A percentile compares a stretch with the other conserved stretches of the same genome.
Conservation (phyloP, 2,329 filamentous ascomycete genomes). For the Curvularia hawaiiensis region DNA sequence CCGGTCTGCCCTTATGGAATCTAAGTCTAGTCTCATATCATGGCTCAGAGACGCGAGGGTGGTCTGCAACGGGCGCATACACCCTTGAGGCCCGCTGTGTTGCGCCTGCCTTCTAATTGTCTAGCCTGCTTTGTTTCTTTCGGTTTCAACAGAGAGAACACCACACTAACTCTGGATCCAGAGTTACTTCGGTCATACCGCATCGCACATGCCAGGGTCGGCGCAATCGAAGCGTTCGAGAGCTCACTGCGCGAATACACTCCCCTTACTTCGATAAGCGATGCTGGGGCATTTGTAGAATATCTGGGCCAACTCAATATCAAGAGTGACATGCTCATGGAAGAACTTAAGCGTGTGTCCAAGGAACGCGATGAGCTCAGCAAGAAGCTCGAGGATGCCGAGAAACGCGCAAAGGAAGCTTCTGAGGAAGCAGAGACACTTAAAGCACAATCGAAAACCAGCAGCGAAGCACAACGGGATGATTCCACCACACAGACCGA, state of each 20-base stretch:
- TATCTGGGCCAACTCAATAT: slow-evolving; percentile 86
- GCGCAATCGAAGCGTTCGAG: slow-evolving; percentile 92
- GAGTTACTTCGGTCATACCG: slow-evolving; percentile 91
- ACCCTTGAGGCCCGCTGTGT: background rate
- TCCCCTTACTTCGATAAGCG: slow-evolving; percentile 83
- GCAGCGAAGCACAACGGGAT: slow-evolving; percentile 28
- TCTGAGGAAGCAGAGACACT: slow-evolving; percentile 68
- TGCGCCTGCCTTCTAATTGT: background rate
- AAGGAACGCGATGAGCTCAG: slow-evolving; percentile 80
- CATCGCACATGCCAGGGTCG: slow-evolving; percentile 83
- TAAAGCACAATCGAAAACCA: slow-evolving; percentile 41
- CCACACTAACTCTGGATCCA: slow-evolving; percentile 45
- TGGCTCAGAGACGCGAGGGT: background rate
- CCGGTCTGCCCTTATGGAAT: background rate
- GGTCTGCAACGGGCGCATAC: background rate
- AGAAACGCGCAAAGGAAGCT: slow-evolving; percentile 66
- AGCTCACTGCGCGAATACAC: slow-evolving; percentile 89
- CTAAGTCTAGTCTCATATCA: background rate
- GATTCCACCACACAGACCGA: slow-evolving; percentile 35
- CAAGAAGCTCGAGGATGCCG: slow-evolving; percentile 72
- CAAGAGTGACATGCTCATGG: slow-evolving; percentile 90
- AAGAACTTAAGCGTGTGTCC: slow-evolving; percentile 87
- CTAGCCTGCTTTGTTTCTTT: background rate
- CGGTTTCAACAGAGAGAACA: background rate
- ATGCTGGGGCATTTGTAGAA: slow-evolving; percentile 83